phyloP scores from a whole-genome alignment of 1,139 yeast species.

The Pichia sp. region DNA sequence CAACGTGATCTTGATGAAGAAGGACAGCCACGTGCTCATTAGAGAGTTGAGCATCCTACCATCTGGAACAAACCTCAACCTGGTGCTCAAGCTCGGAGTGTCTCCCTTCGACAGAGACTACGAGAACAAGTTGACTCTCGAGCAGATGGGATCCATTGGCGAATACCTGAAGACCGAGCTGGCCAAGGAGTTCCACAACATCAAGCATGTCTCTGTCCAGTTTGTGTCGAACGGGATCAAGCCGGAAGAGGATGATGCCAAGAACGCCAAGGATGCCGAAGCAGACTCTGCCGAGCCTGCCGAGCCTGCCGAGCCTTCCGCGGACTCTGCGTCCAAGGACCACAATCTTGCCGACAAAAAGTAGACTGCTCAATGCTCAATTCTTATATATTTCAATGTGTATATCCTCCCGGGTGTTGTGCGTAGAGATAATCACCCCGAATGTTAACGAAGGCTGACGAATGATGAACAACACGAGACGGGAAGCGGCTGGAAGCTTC shows the following conservation, averaged over 20 bases:
- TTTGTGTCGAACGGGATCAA: conserved; percentile 25
- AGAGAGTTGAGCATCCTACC: conserved; percentile 53
- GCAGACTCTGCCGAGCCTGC: no score
- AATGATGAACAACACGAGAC: not conserved
- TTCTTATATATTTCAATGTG: not conserved
- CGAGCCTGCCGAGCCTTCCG: conserved; percentile 4
- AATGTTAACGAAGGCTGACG: not conserved
- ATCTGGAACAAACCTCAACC: conserved; percentile 64
- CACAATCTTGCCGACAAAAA: no score
- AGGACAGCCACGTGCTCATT: conserved; percentile 35
- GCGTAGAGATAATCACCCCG: not conserved
- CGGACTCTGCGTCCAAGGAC: not conserved
- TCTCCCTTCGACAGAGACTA: conserved; percentile 37
- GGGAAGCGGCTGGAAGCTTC: not conserved
- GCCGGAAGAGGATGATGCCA: not conserved
- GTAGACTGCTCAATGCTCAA: not conserved
- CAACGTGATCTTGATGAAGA: conserved; percentile 35
- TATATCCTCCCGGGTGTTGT: not conserved
- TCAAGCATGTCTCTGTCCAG: conserved; percentile 36
- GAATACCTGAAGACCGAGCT: conserved; percentile 29
- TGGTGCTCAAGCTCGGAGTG: conserved; percentile 39
- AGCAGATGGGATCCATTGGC: conserved; percentile 44
- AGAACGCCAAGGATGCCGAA: not conserved
- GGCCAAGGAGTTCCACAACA: conserved; percentile 33
- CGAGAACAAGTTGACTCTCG: conserved; percentile 41